Conservation (phyloP, 495 filamentous ascomycete genomes). For the Neurospora sp. region DNA sequence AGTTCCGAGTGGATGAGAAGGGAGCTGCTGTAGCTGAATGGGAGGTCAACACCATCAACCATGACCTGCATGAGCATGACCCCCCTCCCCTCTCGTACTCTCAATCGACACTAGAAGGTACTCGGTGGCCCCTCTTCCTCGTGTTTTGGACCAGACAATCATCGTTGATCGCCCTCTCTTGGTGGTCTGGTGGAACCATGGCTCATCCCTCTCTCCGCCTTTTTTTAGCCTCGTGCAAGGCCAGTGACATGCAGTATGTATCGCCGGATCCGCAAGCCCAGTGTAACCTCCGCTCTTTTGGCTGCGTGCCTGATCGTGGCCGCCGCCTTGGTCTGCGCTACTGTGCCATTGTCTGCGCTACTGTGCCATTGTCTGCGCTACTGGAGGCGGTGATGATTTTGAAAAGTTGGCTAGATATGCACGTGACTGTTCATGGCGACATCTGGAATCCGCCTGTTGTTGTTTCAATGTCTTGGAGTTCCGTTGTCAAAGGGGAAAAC, state of each 20-base stretch:
- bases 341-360: neutral
- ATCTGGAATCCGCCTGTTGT: neutral
- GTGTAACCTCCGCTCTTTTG: neutral
- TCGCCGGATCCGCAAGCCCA: neutral
- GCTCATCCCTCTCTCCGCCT: neutral
- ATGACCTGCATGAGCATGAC: neutral
- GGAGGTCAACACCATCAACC: neutral
- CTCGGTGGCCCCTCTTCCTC: neutral
- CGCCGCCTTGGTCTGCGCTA: neutral
- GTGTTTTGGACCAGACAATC: neutral
- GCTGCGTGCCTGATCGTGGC: neutral
- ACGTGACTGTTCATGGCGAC: neutral
- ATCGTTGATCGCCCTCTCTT: neutral
- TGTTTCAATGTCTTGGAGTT: neutral
- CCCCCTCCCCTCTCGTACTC: neutral
- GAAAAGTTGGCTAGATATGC: neutral
- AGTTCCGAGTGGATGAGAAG: neutral
- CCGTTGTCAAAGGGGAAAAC: neutral
- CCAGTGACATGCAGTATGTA: neutral
- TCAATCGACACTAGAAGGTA: neutral
- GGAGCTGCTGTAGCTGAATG: neutral
- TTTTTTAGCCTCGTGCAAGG: neutral
- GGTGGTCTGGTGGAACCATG: neutral
- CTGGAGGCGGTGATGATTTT: neutral
- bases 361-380: neutral